These are phyloP conservation scores for Nakazawaea siamensis DNA, from an alignment of 805 yeast species.

Conservation along the genomic window DNA sequence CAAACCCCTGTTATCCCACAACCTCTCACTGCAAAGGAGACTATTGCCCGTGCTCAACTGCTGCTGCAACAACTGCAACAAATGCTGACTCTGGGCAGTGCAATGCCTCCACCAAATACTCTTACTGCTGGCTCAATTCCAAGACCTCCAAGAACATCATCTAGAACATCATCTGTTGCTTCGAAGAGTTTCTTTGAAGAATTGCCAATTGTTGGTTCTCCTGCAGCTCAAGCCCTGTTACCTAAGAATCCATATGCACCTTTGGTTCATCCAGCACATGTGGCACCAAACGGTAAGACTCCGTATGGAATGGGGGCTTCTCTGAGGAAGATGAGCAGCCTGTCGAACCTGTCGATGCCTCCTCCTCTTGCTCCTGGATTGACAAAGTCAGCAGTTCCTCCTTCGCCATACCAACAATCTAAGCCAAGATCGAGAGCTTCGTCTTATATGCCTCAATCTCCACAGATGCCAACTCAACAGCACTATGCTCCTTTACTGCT, in stretches of 20 bases:
- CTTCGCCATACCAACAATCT: background rate
- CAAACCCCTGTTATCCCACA: conserved; percentile 1
- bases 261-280: conserved; percentile 1
- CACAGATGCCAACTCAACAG: background rate
- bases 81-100: background rate
- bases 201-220: conserved; percentile 5
- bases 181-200: conserved; percentile 10
- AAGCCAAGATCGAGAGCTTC: conserved; percentile 1
- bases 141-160: conserved; percentile 1
- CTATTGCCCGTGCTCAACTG: background rate
- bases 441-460: background rate
- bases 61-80: background rate
- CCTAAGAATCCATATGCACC: conserved; percentile 9
- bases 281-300: background rate
- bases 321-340: conserved; percentile 4
- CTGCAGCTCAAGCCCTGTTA: background rate
- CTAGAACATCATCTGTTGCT: conserved; percentile 7
- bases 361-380: background rate
- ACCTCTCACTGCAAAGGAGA: conserved; percentile 6
- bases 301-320: conserved; percentile 5
- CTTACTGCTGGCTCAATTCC: background rate
- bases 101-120: background rate
- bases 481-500: background rate
- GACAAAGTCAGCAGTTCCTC: background rate
- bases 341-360: conserved; percentile 1